phyloP scores from a whole-genome alignment of 1,284 basidiomycete genomes.

The Schizophyllum commune region DNA sequence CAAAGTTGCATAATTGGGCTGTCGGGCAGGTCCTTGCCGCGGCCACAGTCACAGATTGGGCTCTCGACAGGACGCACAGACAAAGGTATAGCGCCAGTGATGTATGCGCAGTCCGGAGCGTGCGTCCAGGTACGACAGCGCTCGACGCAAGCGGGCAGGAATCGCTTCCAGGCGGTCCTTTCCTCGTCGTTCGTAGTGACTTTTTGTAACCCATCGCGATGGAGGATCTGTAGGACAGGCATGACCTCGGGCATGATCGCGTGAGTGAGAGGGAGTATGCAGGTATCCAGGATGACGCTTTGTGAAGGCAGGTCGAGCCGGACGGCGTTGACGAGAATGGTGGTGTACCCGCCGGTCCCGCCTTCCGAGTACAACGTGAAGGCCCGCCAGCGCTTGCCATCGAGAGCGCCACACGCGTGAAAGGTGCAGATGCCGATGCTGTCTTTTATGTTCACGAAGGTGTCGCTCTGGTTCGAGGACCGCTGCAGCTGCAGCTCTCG shows the following conservation, averaged over 20 bases:
- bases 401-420: slow-evolving; percentile 14
- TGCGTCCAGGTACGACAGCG: slow-evolving; percentile 32
- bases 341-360: slow-evolving; percentile 16
- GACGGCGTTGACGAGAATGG: slow-evolving; percentile 20
- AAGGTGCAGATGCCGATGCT: slow-evolving; percentile 18
- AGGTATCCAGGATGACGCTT: slow-evolving; percentile 25
- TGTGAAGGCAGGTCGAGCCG: slow-evolving; percentile 22
- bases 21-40: slow-evolving; percentile 24
- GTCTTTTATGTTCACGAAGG: slow-evolving; percentile 21
- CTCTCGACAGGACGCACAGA: slow-evolving; percentile 22
- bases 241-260: slow-evolving; percentile 10
- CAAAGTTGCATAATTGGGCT: slow-evolving; percentile 20
- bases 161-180: slow-evolving; percentile 24
- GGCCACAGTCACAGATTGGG: slow-evolving; percentile 29
- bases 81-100: slow-evolving; percentile 1
- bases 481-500: slow-evolving; percentile 19
- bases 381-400: slow-evolving; percentile 9
- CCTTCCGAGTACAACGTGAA: slow-evolving; percentile 13
- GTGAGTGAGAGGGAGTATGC: slow-evolving; percentile 19
- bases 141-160: slow-evolving; percentile 29
- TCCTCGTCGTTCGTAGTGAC: slow-evolving; percentile 17
- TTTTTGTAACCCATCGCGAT: slow-evolving; percentile 4
- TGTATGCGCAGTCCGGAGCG: slow-evolving; percentile 24
- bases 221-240: slow-evolving; percentile 9
- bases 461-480: slow-evolving; percentile 14